These are phyloP conservation scores for Ogataea siamensis DNA, from an alignment of 805 yeast genomes.

Conservation along the genomic window DNA sequence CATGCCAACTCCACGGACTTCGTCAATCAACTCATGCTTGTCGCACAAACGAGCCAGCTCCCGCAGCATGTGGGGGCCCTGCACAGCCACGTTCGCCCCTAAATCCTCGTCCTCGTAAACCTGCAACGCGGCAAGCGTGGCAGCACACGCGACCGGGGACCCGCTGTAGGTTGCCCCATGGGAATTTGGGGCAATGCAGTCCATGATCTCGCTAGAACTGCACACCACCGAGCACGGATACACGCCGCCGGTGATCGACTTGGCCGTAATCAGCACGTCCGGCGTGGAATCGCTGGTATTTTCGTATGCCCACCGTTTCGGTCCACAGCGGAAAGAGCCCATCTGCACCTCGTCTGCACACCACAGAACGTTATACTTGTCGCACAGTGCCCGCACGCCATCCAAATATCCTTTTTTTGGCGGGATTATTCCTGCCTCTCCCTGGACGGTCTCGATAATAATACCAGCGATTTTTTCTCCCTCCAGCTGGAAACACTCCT, in stretches of 20 bases:
- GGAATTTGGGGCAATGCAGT: slow-evolving; percentile 27
- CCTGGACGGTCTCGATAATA: slow-evolving; percentile 39
- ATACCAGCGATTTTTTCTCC: slow-evolving; percentile 36
- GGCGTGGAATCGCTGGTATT: slow-evolving; percentile 30
- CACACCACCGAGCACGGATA: slow-evolving; percentile 28
- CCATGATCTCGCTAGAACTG: slow-evolving; percentile 24
- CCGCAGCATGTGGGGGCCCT: slow-evolving; percentile 21
- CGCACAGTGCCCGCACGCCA: slow-evolving; percentile 34
- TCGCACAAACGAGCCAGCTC: slow-evolving; percentile 20
- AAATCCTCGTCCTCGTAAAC: slow-evolving; percentile 29
- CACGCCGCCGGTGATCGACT: slow-evolving; percentile 31
- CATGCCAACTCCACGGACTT: slow-evolving; percentile 27
- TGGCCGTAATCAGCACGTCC: slow-evolving; percentile 30
- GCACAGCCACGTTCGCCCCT: slow-evolving; percentile 20
- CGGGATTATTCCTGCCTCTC: slow-evolving; percentile 40
- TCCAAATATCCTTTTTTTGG: slow-evolving; percentile 35
- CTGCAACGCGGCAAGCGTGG: slow-evolving; percentile 27
- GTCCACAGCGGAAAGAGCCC: slow-evolving; percentile 38
- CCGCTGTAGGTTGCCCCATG: slow-evolving; percentile 34
- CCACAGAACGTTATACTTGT: slow-evolving; percentile 32
- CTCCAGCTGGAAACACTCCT: slow-evolving; percentile 29
- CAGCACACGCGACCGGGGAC: slow-evolving; percentile 29
- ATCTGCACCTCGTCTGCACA: slow-evolving; percentile 39
- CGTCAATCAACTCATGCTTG: slow-evolving; percentile 22
- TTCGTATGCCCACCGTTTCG: slow-evolving; percentile 35